These are phyloP conservation scores for Camelina sativa DNA, from an alignment of 345 rosid genomes.

Conservation along the genomic window DNA sequence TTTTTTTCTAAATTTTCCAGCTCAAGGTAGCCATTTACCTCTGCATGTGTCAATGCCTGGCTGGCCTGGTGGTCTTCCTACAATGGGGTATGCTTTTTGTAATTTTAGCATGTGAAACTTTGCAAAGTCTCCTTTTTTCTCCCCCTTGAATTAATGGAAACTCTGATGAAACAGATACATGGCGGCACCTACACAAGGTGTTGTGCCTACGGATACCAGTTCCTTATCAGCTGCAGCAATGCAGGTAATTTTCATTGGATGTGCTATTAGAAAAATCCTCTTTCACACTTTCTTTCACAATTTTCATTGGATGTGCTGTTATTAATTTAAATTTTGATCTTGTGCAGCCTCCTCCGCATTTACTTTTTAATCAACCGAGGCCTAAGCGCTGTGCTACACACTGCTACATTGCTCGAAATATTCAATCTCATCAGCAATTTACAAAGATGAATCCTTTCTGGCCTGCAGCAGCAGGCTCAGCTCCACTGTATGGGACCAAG, in stretches of 20 bases:
- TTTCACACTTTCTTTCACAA: too few relatives aligned
- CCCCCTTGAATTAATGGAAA: constrained; percentile 31
- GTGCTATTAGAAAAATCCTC: not conserved
- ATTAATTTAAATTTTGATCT: constrained; percentile 20
- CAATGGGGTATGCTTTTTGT: constrained; percentile 73
- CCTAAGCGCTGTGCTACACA: constrained; percentile 96
- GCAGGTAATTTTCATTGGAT: constrained; percentile 55
- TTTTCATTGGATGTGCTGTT: not conserved
- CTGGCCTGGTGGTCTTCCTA: constrained; percentile 97
- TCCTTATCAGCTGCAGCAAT: constrained; percentile 71
- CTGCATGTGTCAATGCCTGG: constrained; percentile 77
- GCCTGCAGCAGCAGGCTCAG: constrained; percentile 83
- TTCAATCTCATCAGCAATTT: constrained; percentile 74
- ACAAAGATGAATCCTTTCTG: constrained; percentile 87
- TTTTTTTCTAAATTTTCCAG: constrained; percentile 48
- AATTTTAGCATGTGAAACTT: not conserved
- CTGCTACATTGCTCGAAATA: constrained; percentile 85
- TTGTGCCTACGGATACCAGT: constrained; percentile 80
- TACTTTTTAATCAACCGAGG: constrained; percentile 74
- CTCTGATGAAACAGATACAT: constrained; percentile 64
- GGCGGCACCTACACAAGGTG: constrained; percentile 85
- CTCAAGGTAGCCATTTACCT: constrained; percentile 63
- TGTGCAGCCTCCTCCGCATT: constrained; percentile 76
- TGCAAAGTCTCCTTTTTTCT: not conserved
- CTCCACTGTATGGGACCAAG: constrained; percentile 78